phyloP scores from a whole-genome alignment of 1,284 basidiomycete species.

The Rhodotorula sp. region DNA sequence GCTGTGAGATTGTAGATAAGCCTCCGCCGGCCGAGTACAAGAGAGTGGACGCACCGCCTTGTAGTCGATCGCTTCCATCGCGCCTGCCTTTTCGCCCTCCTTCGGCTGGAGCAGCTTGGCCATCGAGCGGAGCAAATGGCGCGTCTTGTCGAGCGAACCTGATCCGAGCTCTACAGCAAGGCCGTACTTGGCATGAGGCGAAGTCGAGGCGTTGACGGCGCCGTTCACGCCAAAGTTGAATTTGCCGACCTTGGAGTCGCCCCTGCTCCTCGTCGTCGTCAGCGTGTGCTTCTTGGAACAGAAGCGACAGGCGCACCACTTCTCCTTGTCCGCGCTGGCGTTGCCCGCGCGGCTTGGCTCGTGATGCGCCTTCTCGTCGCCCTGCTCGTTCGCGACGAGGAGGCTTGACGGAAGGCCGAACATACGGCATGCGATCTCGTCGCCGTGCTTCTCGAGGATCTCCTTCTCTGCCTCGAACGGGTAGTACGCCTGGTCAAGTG shows the following conservation, averaged over 20 bases:
- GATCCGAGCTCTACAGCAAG: conserved; percentile 46
- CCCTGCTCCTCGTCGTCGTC: conserved; percentile 18
- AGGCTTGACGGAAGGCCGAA: conserved; percentile 30
- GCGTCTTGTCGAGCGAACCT: conserved; percentile 83
- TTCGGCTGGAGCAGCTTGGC: conserved; percentile 53
- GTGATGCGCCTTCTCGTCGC: background rate
- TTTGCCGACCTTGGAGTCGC: conserved; percentile 32
- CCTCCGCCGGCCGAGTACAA: too few relatives aligned
- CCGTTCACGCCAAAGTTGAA: conserved; percentile 46
- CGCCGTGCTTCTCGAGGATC: conserved; percentile 55
- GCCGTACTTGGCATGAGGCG: conserved; percentile 13
- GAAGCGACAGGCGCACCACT: conserved; percentile 23
- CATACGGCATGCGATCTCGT: conserved; percentile 53
- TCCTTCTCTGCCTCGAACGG: conserved; percentile 65
- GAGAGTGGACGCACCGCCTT: conserved; percentile 15
- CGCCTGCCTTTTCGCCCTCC: background rate
- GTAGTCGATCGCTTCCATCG: conserved; percentile 52
- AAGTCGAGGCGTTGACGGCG: background rate
- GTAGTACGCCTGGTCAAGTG: conserved; percentile 70
- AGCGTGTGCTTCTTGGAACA: background rate
- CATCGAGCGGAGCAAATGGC: conserved; percentile 76
- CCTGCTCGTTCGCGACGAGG: background rate
- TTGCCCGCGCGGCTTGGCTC: conserved; percentile 5
- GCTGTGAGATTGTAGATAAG: too few relatives aligned
- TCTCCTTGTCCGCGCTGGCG: conserved; percentile 17